Evolutionary conservation across 495 filamentous ascomycete genomes (phyloP).

Genomic region (Penicillium robsamsonii): DNA sequence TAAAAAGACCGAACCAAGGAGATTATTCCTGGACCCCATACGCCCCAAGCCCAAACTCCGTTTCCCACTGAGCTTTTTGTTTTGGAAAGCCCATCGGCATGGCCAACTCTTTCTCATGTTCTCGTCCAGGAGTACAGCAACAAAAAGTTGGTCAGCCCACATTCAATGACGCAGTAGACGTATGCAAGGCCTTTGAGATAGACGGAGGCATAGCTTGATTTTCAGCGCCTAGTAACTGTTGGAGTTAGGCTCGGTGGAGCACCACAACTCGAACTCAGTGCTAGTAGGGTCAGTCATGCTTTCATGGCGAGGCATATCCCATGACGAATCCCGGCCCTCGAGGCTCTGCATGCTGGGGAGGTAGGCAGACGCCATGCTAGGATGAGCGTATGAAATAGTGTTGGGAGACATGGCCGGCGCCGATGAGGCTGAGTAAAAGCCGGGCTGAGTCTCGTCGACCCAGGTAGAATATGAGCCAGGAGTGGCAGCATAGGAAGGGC

Average conservation of each 20-base stretch:
- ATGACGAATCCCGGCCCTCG: slow-evolving; percentile 9
- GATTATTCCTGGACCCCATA: not conserved
- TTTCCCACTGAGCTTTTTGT: slow-evolving; percentile 9
- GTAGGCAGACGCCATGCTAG: not conserved
- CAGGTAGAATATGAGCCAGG: slow-evolving; percentile 13
- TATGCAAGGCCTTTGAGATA: not conserved
- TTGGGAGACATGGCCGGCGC: slow-evolving; percentile 5
- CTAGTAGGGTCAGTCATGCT: not conserved
- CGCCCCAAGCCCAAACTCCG: slow-evolving; percentile 6
- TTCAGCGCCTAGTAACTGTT: not conserved
- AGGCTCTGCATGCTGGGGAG: slow-evolving; percentile 12
- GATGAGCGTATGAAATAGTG: slow-evolving; percentile 8
- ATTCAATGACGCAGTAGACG: not conserved
- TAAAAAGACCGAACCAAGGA: not conserved
- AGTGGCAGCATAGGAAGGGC: not conserved
- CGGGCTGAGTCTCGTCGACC: not conserved
- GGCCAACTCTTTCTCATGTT: slow-evolving; percentile 1
- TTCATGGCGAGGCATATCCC: slow-evolving; percentile 8
- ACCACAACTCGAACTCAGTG: slow-evolving; percentile 17
- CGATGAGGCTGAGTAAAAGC: slow-evolving; percentile 6
- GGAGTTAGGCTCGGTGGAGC: not conserved
- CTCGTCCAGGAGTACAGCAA: slow-evolving; percentile 9
- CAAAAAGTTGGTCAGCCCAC: slow-evolving; percentile 10
- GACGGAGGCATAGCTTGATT: not conserved
- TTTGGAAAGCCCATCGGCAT: slow-evolving; percentile 15